These are phyloP conservation scores for Borovskyia barvae DNA, from an alignment of 208 protist species.

Conservation along the genomic window DNA sequence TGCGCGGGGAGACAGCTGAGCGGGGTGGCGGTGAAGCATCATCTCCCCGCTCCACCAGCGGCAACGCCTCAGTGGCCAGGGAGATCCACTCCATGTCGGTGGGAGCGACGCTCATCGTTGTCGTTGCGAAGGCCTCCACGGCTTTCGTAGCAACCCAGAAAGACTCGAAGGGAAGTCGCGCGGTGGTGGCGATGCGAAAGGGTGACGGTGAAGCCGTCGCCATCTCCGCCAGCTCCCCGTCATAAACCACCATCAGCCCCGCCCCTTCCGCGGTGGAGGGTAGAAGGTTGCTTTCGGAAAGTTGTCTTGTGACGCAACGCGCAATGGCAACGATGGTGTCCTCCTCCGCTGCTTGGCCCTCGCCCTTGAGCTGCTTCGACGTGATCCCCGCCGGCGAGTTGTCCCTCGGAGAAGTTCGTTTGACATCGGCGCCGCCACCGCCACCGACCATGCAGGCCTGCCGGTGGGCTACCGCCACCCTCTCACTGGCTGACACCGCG, in stretches of 20 bases:
- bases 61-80: neutral
- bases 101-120: neutral
- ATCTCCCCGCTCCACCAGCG: no score
- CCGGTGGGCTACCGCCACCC: no score
- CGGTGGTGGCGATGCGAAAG: no score
- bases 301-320: constrained; percentile 7
- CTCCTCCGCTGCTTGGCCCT: constrained; percentile 6
- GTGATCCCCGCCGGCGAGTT: neutral
- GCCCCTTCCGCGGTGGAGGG: constrained; percentile 1
- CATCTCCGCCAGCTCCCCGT: constrained; percentile 4
- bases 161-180: constrained; percentile 15
- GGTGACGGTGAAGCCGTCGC: neutral
- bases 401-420: neutral
- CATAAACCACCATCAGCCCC: constrained; percentile 15
- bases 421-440: neutral
- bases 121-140: neutral
- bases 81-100: constrained; percentile 30
- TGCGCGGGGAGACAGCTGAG: no score
- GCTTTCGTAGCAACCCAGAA: neutral
- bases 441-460: constrained; percentile 14
- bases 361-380: neutral
- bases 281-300: constrained; percentile 3
- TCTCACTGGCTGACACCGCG: no score
- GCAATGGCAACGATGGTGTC: constrained; percentile 29
- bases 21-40: no score